A percentile compares a stretch with the other conserved stretches of the same genome.
Evolutionary conservation across 1,139 yeast species (phyloP).

Genomic region (Saccharomyces hybrid): DNA sequence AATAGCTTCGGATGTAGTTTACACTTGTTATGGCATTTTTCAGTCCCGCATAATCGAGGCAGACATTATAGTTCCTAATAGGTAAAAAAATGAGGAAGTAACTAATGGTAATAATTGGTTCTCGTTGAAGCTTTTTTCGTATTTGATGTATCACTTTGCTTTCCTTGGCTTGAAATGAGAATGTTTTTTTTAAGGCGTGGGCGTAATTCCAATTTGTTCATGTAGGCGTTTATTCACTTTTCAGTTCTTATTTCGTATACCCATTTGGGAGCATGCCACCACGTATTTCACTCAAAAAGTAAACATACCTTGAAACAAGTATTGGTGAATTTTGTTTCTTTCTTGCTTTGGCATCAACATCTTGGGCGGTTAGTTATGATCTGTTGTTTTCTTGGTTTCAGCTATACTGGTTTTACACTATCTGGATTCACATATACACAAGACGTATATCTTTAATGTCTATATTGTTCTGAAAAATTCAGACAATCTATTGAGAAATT

Average conservation of each 20-base stretch:
- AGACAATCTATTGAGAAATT: neutral
- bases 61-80: neutral
- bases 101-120: neutral
- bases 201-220: neutral
- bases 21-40: neutral
- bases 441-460: neutral
- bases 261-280: neutral
- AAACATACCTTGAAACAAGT: conserved; percentile 94
- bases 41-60: neutral
- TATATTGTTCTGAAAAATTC: neutral
- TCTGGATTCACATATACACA: neutral
- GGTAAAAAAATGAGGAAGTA: neutral
- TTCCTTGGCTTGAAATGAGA: neutral
- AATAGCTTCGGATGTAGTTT: neutral
- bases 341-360: conserved; percentile 99
- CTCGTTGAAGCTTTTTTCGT: neutral
- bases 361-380: conserved; percentile 34
- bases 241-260: neutral
- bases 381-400: conserved; percentile 9
- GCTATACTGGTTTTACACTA: neutral
- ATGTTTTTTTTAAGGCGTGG: neutral
- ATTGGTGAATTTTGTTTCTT: conserved; percentile 98
- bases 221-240: neutral
- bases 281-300: neutral
- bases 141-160: neutral